Percentiles rank a stretch among this genome's conserved stretches.
These are phyloP conservation scores for Cladobotryum protrusum DNA, from an alignment of 2,329 filamentous ascomycete genomes.

Conservation along the genomic window DNA sequence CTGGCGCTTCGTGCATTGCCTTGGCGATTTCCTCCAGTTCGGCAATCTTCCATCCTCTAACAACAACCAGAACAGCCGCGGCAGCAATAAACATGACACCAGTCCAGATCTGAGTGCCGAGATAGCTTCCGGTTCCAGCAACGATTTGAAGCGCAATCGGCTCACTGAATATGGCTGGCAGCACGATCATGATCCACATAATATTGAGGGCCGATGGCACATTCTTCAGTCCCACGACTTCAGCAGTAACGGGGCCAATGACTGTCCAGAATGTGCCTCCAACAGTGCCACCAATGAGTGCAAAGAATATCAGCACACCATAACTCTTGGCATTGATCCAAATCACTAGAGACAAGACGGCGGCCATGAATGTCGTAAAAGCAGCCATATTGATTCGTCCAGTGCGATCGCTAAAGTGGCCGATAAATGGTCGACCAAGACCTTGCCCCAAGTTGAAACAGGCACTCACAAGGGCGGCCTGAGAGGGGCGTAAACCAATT, in stretches of 20 bases:
- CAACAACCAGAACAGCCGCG: slow-evolving; percentile 24
- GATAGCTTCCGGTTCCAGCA: slow-evolving; percentile 39
- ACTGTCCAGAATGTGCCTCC: slow-evolving; percentile 68
- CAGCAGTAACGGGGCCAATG: slow-evolving; percentile 62
- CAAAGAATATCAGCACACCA: slow-evolving; percentile 64
- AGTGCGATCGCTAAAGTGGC: slow-evolving; percentile 62
- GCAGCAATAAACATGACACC: slow-evolving; percentile 55
- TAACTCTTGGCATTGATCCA: slow-evolving; percentile 64
- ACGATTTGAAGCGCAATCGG: slow-evolving; percentile 55
- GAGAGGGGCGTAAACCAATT: slow-evolving; percentile 59
- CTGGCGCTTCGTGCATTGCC: slow-evolving; percentile 22
- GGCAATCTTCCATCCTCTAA: slow-evolving; percentile 35
- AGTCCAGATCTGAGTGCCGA: slow-evolving; percentile 51
- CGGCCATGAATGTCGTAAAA: slow-evolving; percentile 57
- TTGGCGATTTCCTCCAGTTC: slow-evolving; percentile 28
- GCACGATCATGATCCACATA: slow-evolving; percentile 63
- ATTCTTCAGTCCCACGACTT: slow-evolving; percentile 64
- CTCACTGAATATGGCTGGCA: slow-evolving; percentile 65
- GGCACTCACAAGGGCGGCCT: slow-evolving; percentile 67
- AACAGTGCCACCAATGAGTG: slow-evolving; percentile 62
- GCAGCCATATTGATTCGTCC: slow-evolving; percentile 69
- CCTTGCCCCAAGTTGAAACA: slow-evolving; percentile 63
- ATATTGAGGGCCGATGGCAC: slow-evolving; percentile 64
- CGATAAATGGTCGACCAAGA: slow-evolving; percentile 64
- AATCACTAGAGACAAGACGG: slow-evolving; percentile 60